A percentile compares a stretch with the other conserved stretches of the same genome.
phyloP scores from a whole-genome alignment of 1,139 yeast genomes.

The Suhomyces anneliseae region DNA sequence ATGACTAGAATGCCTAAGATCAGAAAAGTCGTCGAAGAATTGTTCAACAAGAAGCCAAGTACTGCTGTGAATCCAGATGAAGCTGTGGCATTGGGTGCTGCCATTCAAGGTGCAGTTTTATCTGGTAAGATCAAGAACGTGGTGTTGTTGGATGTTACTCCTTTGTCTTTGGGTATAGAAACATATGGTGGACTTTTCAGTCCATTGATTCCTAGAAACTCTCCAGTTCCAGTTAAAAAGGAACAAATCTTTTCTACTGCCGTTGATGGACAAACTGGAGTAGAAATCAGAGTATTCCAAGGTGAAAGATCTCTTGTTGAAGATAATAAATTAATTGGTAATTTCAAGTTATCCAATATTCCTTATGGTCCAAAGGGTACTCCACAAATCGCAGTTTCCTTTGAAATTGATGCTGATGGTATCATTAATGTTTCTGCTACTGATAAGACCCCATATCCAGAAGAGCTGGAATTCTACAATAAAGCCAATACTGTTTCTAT shows the following conservation, averaged over 20 bases:
- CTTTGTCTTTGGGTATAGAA: conserved; percentile 76
- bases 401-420: conserved; percentile 82
- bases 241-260: conserved; percentile 78
- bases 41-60: conserved; percentile 61
- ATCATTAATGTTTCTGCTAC: conserved; percentile 72
- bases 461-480: conserved; percentile 28
- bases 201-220: conserved; percentile 72
- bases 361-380: conserved; percentile 75
- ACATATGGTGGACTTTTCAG: conserved; percentile 81
- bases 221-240: conserved; percentile 72
- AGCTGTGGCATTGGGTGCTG: conserved; percentile 84
- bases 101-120: conserved; percentile 77
- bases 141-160: conserved; percentile 74
- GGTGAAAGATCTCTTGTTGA: conserved; percentile 76
- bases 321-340: conserved; percentile 72
- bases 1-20: conserved; percentile 86
- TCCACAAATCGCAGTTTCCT: conserved; percentile 72
- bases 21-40: conserved; percentile 52
- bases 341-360: conserved; percentile 64
- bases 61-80: conserved; percentile 78
- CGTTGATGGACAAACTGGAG: conserved; percentile 83
- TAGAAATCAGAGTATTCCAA: conserved; percentile 73
- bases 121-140: conserved; percentile 73
- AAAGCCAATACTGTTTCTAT: conserved; percentile 51
- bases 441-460: conserved; percentile 58